These are phyloP conservation scores for Paraleonurus japonicus DNA, from an alignment of 257 asterid species.

Conservation along the genomic window DNA sequence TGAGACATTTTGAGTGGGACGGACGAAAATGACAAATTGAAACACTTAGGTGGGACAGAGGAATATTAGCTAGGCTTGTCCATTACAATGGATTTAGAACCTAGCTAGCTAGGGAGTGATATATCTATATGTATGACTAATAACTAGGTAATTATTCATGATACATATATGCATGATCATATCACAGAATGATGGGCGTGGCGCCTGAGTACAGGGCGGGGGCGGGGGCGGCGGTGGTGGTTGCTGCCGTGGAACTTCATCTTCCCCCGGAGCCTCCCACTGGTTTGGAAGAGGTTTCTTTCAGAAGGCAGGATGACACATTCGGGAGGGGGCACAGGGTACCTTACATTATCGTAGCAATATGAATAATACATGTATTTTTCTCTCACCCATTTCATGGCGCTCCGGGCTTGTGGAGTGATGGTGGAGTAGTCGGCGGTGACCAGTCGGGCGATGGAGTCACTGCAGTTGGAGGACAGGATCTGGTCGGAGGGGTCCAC, in stretches of 20 bases:
- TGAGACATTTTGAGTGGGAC: too few relatives aligned
- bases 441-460: slow-evolving; percentile 26
- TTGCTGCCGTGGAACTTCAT: slow-evolving; percentile 56
- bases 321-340: slow-evolving; percentile 67
- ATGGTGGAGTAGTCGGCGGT: slow-evolving; percentile 42
- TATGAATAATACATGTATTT: slow-evolving; percentile 76
- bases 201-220: slow-evolving; percentile 9
- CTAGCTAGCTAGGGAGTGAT: too few relatives aligned
- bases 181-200: neutral
- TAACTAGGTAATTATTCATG: too few relatives aligned
- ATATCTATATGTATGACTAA: too few relatives aligned
- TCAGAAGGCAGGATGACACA: slow-evolving; percentile 67
- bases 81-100: too few relatives aligned
- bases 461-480: slow-evolving; percentile 69
- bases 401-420: slow-evolving; percentile 33
- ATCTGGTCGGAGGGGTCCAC: slow-evolving; percentile 78
- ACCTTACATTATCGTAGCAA: slow-evolving; percentile 73
- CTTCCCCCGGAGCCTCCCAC: slow-evolving; percentile 58
- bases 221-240: slow-evolving; percentile 39
- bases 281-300: slow-evolving; percentile 42
- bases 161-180: too few relatives aligned
- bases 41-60: too few relatives aligned
- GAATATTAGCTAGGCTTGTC: too few relatives aligned
- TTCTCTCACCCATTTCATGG: slow-evolving; percentile 65
- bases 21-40: too few relatives aligned